Evolutionary conservation across 495 filamentous ascomycete genomes (phyloP).

Genomic region (Penicillium tannophilum): DNA sequence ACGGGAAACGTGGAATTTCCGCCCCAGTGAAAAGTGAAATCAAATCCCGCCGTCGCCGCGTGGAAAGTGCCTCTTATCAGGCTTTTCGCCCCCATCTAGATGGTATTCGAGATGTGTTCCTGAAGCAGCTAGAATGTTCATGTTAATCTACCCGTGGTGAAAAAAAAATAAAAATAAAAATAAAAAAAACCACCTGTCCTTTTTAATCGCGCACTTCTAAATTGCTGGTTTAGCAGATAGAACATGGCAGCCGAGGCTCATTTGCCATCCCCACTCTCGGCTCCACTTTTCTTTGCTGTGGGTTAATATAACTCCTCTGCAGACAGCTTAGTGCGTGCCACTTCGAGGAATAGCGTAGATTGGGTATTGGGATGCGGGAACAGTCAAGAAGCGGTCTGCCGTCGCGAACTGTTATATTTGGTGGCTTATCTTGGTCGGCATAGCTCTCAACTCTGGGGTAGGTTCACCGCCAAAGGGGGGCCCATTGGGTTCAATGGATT

Average conservation of each 20-base stretch:
- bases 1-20: conserved; percentile 4
- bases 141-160: too few species aligned
- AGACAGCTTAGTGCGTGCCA: conserved; percentile 19
- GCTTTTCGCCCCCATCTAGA: neutral
- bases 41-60: conserved; percentile 4
- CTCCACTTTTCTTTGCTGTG: conserved; percentile 17
- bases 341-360: conserved; percentile 14
- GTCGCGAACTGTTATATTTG: neutral
- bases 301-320: conserved; percentile 7
- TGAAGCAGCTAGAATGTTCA: too few species aligned
- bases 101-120: neutral
- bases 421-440: conserved; percentile 3
- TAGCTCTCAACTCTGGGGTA: conserved; percentile 6
- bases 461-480: neutral
- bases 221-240: neutral
- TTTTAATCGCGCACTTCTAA: neutral
- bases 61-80: conserved; percentile 5
- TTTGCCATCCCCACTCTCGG: conserved; percentile 12
- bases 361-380: conserved; percentile 9
- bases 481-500: neutral
- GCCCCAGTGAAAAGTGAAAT: neutral
- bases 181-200: too few species aligned
- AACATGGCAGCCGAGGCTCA: conserved; percentile 20
- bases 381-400: conserved; percentile 24
- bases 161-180: too few species aligned